Percentiles rank a stretch among this genome's conserved stretches.
Evolutionary conservation across 2,329 filamentous ascomycete species (phyloP).

Genomic region (Dendryphion nanum): DNA sequence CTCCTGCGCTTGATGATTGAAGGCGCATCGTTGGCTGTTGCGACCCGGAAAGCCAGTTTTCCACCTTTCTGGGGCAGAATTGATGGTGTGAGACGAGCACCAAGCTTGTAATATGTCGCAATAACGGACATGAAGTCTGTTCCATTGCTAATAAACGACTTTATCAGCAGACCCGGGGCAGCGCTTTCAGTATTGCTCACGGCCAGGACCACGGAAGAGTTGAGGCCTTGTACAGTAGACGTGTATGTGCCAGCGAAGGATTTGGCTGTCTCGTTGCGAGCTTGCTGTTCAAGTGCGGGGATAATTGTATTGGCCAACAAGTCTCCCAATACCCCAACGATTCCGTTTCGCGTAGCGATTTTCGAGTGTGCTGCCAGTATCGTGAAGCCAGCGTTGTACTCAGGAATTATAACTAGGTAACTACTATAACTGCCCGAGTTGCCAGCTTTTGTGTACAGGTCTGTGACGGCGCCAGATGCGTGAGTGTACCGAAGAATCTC

Average conservation of each 20-base stretch:
- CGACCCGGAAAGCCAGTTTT: background rate
- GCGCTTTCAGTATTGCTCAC: slow-evolving; percentile 12
- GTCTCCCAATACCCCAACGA: background rate
- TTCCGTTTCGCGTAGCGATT: background rate
- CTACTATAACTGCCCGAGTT: slow-evolving; percentile 39
- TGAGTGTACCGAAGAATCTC: slow-evolving; percentile 32
- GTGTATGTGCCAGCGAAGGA: slow-evolving; percentile 21
- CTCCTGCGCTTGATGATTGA: background rate
- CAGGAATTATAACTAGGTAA: slow-evolving; percentile 41
- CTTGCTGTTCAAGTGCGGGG: background rate
- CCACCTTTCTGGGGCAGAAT: background rate
- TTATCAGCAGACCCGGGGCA: slow-evolving; percentile 23
- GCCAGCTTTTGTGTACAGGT: slow-evolving; percentile 43
- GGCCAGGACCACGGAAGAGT: slow-evolving; percentile 24
- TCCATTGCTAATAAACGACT: slow-evolving; percentile 30
- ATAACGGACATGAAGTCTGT: slow-evolving; percentile 6
- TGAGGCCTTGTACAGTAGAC: slow-evolving; percentile 15
- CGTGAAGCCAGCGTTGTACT: slow-evolving; percentile 43
- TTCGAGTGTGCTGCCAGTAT: slow-evolving; percentile 31
- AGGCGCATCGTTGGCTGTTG: background rate
- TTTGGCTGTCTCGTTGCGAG: background rate
- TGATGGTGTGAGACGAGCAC: background rate
- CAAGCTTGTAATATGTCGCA: background rate
- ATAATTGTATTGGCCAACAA: background rate
- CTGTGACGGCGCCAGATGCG: slow-evolving; percentile 14